A percentile compares a stretch with the other conserved stretches of the same genome.
phyloP scores from a whole-genome alignment of 257 asterid species.

The Scutellaria galericulata region DNA sequence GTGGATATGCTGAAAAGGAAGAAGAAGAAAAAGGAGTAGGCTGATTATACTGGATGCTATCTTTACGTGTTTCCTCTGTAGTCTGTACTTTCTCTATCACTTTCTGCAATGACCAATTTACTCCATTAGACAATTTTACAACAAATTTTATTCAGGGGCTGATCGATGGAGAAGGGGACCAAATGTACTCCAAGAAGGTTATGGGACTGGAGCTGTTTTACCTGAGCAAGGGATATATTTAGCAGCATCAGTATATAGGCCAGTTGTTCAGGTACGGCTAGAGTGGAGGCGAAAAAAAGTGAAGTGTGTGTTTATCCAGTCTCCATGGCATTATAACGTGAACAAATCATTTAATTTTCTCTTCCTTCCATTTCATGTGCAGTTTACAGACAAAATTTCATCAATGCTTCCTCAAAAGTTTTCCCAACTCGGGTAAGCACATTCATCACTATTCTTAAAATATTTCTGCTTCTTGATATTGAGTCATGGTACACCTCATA shows the following conservation, averaged over 20 bases:
- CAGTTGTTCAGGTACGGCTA: slow-evolving; percentile 84
- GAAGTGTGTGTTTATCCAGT: slow-evolving; percentile 9
- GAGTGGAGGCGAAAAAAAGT: slow-evolving; percentile 32
- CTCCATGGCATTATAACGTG: slow-evolving; percentile 29
- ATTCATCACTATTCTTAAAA: slow-evolving; percentile 27
- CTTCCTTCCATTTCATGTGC: slow-evolving; percentile 46
- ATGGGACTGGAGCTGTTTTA: slow-evolving; percentile 88
- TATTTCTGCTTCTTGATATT: slow-evolving; percentile 8
- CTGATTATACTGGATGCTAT: slow-evolving; percentile 17
- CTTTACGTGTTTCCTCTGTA: slow-evolving; percentile 16
- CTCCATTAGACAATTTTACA: slow-evolving; percentile 15
- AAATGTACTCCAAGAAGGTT: slow-evolving; percentile 94
- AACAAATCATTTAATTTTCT: slow-evolving; percentile 13
- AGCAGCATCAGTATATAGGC: slow-evolving; percentile 96
- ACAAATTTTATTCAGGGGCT: slow-evolving; percentile 54
- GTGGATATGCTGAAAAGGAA: too few species aligned
- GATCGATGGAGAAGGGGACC: slow-evolving; percentile 89
- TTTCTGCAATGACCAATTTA: slow-evolving; percentile 9
- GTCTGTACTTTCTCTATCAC: slow-evolving; percentile 13
- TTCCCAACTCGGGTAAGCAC: slow-evolving; percentile 90
- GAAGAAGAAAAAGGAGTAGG: background rate
- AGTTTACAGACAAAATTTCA: slow-evolving; percentile 94
- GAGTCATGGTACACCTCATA: slow-evolving; percentile 17
- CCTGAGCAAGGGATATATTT: slow-evolving; percentile 98
- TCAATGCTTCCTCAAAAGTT: slow-evolving; percentile 94